A percentile compares a stretch with the other conserved stretches of the same genome.
Conservation (phyloP, 768 basidiomycete genomes). For the Panaeolus cyanescens region DNA sequence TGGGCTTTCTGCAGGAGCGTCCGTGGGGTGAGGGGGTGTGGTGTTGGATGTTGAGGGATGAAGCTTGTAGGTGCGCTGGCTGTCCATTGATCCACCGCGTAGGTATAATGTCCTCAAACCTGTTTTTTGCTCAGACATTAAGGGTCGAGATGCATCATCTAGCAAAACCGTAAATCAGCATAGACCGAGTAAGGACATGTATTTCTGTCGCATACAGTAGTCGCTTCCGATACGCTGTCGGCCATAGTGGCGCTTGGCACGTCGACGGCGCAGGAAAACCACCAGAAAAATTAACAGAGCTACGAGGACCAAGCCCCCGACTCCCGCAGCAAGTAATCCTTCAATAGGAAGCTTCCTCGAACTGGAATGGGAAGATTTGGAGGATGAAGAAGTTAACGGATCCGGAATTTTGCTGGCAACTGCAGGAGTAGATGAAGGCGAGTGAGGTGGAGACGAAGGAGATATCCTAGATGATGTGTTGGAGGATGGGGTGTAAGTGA, state of each 20-base stretch:
- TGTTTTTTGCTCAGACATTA: background rate
- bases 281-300: background rate
- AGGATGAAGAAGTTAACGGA: background rate
- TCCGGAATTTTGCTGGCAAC: background rate
- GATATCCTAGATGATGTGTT: background rate
- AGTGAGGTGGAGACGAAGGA: background rate
- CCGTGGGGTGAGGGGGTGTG: background rate
- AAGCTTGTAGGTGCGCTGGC: background rate
- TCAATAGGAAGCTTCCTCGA: background rate
- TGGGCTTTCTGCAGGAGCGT: background rate
- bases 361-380: background rate
- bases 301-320: slow-evolving; percentile 6
- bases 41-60: background rate
- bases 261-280: slow-evolving; percentile 1
- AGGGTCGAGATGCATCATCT: background rate
- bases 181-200: background rate
- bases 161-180: background rate
- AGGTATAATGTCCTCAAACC: background rate
- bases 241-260: background rate
- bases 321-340: background rate
- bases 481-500: slow-evolving; percentile 20
- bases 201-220: background rate
- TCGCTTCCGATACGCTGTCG: background rate
- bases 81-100: background rate
- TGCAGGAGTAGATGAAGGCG: background rate